Evolutionary conservation across 202 grass and related monocot genomes (phyloP), one percentile per base, ranked within the genome.

Genomic region (Setaria italica): DNA sequence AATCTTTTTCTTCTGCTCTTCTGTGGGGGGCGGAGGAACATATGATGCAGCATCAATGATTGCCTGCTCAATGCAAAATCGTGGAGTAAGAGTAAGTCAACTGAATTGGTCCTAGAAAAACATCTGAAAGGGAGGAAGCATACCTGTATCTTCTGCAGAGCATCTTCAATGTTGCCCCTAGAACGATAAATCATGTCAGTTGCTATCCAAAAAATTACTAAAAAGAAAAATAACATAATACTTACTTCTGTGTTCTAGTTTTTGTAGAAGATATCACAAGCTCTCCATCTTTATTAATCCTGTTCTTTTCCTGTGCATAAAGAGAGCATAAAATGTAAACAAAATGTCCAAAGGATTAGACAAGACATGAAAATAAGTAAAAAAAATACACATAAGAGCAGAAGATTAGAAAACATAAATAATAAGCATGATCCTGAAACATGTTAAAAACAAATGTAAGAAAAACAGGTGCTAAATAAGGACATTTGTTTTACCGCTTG

Each of bases 181-280:
- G 66, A 79, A 76, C 45, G 67, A 83, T 80, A 59, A 80, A 50
- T 70, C 48, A 39, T 84, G 71, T 80, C 76, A 88, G 68, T 68
- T 49, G 68, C 34, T 63, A 29, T 81, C 21, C 53, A 81, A 87
- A 88, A 76, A 56, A 82, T 16, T 50, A 60, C 9, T n/a, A 55
- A 79, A 69, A 78, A 48, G 71, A 45, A 17, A 57, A 84, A 30
- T 12, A 70, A 53, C 82, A 45, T 45, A 39, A 57, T 53, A 75
- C 50, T 94, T 96, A 99, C 97, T 92, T 99, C 49, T 92, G 93
- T 60, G 93, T 96, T 89, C 97, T 92, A 41, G 90, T 96, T 91
- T 92, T 99, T 30, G 93, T 99, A 85, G 97, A 96, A 85, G 88
- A 94, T n/a, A 99, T 96, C 60, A 99, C 90, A 88, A 99, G 92